Evolutionary conservation across 495 filamentous ascomycete genomes (phyloP).

Genomic region (Astrothelium subdiscretum): DNA sequence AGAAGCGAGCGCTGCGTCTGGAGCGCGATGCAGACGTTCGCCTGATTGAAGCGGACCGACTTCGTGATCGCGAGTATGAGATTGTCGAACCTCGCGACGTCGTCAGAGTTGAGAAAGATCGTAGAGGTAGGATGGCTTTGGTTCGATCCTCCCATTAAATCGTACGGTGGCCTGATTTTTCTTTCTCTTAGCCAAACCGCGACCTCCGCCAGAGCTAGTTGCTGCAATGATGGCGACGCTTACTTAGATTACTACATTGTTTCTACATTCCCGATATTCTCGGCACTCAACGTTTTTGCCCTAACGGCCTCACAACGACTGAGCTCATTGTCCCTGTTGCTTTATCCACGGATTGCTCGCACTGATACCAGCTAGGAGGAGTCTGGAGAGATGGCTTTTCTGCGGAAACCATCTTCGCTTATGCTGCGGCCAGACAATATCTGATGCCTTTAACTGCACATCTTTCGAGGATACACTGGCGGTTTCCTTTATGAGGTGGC

Average conservation of each 20-base stretch:
- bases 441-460: background rate
- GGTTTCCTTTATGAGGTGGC: background rate
- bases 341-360: background rate
- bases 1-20: constrained; percentile 30
- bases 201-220: constrained; percentile 40
- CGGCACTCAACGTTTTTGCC: background rate
- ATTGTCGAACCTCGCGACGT: constrained; percentile 33
- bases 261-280: background rate
- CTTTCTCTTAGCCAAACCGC: background rate
- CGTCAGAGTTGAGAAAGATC: constrained; percentile 64
- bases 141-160: constrained; percentile 43
- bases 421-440: background rate
- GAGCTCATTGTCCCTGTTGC: background rate
- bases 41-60: constrained; percentile 32
- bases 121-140: constrained; percentile 74
- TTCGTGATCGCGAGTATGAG: constrained; percentile 37
- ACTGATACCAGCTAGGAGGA: background rate
- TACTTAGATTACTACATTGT: constrained; percentile 36
- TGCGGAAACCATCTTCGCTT: background rate
- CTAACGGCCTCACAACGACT: background rate
- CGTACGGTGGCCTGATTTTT: constrained; percentile 17
- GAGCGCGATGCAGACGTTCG: constrained; percentile 35
- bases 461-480: background rate
- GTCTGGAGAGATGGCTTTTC: background rate
- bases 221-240: constrained; percentile 69